A percentile compares a stretch with the other conserved stretches of the same genome.
Conservation (phyloP, 208 protist species). For the Angomonas desouzai region DNA sequence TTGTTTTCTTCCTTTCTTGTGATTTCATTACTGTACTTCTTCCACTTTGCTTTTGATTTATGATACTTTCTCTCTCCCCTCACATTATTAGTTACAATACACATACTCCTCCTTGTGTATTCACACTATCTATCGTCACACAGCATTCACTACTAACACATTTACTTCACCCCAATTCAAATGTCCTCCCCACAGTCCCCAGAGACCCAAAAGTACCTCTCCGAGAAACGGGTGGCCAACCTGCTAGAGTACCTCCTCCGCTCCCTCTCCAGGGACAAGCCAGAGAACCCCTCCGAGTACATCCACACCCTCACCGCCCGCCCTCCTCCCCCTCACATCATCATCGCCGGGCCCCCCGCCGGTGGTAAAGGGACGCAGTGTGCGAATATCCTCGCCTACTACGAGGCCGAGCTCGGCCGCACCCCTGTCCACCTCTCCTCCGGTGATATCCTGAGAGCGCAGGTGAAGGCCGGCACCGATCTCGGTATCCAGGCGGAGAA, state of each 20-base stretch:
- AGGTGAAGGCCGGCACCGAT: slow-evolving; percentile 49
- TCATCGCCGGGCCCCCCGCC: slow-evolving; percentile 77
- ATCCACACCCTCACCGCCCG: slow-evolving; percentile 45
- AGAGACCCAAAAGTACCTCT: slow-evolving; percentile 68
- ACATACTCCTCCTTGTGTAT: background rate
- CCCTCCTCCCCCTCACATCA: slow-evolving; percentile 60
- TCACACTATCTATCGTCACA: background rate
- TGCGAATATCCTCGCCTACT: slow-evolving; percentile 44
- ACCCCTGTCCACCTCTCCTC: slow-evolving; percentile 79
- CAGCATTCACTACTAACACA: background rate
- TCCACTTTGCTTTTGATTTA: too few species aligned
- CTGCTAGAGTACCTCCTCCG: slow-evolving; percentile 84
- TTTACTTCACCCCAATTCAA: background rate
- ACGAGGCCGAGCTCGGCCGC: slow-evolving; percentile 27
- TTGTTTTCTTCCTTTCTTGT: too few species aligned
- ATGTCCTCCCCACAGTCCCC: slow-evolving; percentile 28
- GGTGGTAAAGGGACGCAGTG: slow-evolving; percentile 83
- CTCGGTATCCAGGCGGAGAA: slow-evolving; percentile 53
- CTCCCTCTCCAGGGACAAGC: slow-evolving; percentile 58
- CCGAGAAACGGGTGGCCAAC: slow-evolving; percentile 68
- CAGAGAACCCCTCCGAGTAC: slow-evolving; percentile 54
- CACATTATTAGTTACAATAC: too few species aligned
- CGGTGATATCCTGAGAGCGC: slow-evolving; percentile 75
- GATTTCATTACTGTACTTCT: too few species aligned
- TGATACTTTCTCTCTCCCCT: too few species aligned